Evolutionary conservation across 2,329 filamentous ascomycete species (phyloP), one percentile per base, ranked within the genome.

Genomic region (Penicillium sp.): DNA sequence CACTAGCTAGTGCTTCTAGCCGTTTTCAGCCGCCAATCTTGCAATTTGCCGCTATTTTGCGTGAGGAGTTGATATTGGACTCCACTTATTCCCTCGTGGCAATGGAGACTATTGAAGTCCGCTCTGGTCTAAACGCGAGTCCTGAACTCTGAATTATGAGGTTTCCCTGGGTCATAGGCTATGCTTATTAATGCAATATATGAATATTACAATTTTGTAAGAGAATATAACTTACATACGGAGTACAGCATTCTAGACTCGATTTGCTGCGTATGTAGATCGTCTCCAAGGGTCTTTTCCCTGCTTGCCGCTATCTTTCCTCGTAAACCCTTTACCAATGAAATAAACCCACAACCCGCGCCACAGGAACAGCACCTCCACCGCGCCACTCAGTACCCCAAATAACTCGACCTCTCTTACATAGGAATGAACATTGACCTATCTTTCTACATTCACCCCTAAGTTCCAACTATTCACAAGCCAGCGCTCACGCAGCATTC

Each of bases 1-100:
- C 67, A 69, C 66, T 35, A 25, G 56, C 65, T 69, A 69, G 62
- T 68, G 59, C 44, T 61, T 63, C 56, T 69, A 68, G 61, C 60
- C 55, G 54, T 61, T 61, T 61, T 61, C 61, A 60, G 49, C 59
- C 57, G 58, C 59, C 16, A 35, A 22, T 4, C 22, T 22, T 22
- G 22, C 2, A 22, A 17, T 40, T 25, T 25, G 16, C 31, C 31
- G 31, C 31, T 30, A 10, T 30, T 31, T 31, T 31, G 30, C 2
- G 16, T 33, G 28, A 50, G 48, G 12, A 47, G 14, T 45, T 30
- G 30, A 49, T 35, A 35, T 19, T 42, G 9, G 30, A 49, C 51
- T 48, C 51, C 51, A 54, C 51, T 28, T 22, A 25, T 19, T 25
- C 7, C 47, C 53, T 44, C 47, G 53, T 55, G 40, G 47, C 53